Conservation (phyloP, 2,329 filamentous ascomycete genomes). For the Neophaeococcomyces aloes region DNA sequence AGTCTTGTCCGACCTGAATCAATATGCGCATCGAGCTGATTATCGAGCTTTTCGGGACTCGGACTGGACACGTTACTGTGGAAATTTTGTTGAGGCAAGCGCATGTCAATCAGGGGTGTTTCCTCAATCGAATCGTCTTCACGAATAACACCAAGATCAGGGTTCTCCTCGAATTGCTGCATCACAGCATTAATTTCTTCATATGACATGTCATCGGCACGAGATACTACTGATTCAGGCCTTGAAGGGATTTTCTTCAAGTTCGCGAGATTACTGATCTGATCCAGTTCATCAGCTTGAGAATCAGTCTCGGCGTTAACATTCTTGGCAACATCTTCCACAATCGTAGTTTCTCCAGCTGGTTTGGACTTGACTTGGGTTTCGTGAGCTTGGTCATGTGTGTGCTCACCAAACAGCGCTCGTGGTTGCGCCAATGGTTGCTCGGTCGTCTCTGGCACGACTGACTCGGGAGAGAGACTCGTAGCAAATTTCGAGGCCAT, state of each 20-base stretch:
- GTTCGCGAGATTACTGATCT: slow-evolving; percentile 26
- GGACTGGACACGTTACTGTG: slow-evolving; percentile 65
- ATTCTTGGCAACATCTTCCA: slow-evolving; percentile 1
- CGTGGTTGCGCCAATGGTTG: not conserved
- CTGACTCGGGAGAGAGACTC: slow-evolving; percentile 7
- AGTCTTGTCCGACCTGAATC: slow-evolving; percentile 24
- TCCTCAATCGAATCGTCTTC: slow-evolving; percentile 30
- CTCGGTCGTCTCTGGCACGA: slow-evolving; percentile 7
- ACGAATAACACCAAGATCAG: slow-evolving; percentile 64
- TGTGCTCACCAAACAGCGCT: slow-evolving; percentile 8
- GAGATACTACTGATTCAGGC: not conserved
- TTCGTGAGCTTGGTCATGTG: slow-evolving; percentile 5
- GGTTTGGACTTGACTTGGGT: not conserved
- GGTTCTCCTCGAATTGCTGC: slow-evolving; percentile 69
- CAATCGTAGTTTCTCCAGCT: not conserved
- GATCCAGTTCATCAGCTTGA: slow-evolving; percentile 14
- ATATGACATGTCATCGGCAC: slow-evolving; percentile 13
- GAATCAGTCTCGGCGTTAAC: not conserved
- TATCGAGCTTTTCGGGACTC: slow-evolving; percentile 49
- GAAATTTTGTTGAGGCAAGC: slow-evolving; percentile 41
- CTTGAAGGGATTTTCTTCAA: slow-evolving; percentile 24
- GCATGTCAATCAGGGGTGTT: slow-evolving; percentile 39
- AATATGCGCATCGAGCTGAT: slow-evolving; percentile 4
- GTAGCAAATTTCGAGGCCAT: slow-evolving; percentile 29
- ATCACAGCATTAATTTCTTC: slow-evolving; percentile 87